Evolutionary conservation across 2,329 filamentous ascomycete species (phyloP), one percentile per base, ranked within the genome.

Genomic region (Orbilia blumenaviensis): DNA sequence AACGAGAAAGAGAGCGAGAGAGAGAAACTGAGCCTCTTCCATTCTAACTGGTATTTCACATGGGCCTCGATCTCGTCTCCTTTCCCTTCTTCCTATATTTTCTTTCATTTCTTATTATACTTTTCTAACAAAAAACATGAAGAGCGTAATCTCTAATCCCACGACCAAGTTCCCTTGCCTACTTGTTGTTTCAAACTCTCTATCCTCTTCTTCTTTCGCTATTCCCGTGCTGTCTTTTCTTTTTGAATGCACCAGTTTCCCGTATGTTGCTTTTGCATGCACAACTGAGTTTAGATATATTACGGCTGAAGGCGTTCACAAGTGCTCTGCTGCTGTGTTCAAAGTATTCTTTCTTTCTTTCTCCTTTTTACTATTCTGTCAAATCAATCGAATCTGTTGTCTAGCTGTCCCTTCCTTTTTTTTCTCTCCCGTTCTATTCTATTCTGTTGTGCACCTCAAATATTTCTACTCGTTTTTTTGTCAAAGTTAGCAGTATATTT

Each of bases 301-400:
- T 54, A 69, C 54, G 66, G 66, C 66, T 62, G 66, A 69, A 69
- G 66, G 66, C 66, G 66, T 69, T 69, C 56, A 41, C 42, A 69
- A 60, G 64, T 68, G 50, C 50, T 67, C 32, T 60, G 34, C 54
- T 60, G 10, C 8, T 42, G 25, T 29, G 32, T 60, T 32, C 23
- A n/a, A 56, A 56, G 56, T 69, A 52, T 60, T 44, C 41, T 41
- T n/a, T n/a, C 14, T 52, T 14, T 38, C 9, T n/a, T 38, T 27
- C 12, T 50, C 34, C 48, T 46, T 34, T 27, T 48, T 41, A 34
- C 10, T 64, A 25, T 63, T 29, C n/a, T 34, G 4, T 34, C 32
- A 34, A 34, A 34, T 34, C 14, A 9, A 34, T 34, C 14, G 32
- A 34, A 34, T 46, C 21, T 23, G 5, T 12, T 38, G 6, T 38